phyloP scores from a whole-genome alignment of 768 basidiomycete species.

The Kwoniella sp. region DNA sequence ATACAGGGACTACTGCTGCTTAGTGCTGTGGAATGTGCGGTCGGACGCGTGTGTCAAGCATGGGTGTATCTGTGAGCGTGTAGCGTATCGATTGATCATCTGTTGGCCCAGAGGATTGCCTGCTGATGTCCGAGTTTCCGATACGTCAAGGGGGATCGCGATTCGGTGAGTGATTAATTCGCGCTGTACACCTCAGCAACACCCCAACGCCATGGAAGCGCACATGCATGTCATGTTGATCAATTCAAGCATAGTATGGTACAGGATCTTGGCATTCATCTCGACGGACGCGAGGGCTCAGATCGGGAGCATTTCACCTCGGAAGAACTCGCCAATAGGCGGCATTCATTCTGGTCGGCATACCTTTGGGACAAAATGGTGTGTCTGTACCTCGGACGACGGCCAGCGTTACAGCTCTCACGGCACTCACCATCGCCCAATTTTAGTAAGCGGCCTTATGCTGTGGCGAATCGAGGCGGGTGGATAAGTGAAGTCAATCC shows the following conservation, averaged over 20 bases:
- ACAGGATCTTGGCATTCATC: background rate
- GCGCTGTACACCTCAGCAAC: too few species aligned
- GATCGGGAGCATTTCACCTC: background rate
- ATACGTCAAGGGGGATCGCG: background rate
- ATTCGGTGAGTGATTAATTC: background rate
- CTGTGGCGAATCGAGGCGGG: too few species aligned
- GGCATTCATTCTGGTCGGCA: background rate
- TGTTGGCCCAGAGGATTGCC: too few species aligned
- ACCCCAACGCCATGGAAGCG: too few species aligned
- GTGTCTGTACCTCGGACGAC: background rate
- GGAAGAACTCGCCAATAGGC: background rate
- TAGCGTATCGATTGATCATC: too few species aligned
- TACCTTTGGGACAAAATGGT: constrained; percentile 1
- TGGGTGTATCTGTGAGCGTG: background rate
- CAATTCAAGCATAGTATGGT: background rate
- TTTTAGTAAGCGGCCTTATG: background rate
- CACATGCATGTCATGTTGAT: too few species aligned
- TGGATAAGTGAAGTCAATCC: too few species aligned
- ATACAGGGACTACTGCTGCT: background rate
- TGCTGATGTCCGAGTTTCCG: too few species aligned
- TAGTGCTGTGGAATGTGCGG: background rate
- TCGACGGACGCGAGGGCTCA: background rate
- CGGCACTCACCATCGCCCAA: background rate
- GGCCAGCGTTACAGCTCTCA: background rate
- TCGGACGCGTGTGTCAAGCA: background rate